phyloP scores from a whole-genome alignment of 2,329 filamentous ascomycete genomes.

The Chrysosporium keratinophilum region DNA sequence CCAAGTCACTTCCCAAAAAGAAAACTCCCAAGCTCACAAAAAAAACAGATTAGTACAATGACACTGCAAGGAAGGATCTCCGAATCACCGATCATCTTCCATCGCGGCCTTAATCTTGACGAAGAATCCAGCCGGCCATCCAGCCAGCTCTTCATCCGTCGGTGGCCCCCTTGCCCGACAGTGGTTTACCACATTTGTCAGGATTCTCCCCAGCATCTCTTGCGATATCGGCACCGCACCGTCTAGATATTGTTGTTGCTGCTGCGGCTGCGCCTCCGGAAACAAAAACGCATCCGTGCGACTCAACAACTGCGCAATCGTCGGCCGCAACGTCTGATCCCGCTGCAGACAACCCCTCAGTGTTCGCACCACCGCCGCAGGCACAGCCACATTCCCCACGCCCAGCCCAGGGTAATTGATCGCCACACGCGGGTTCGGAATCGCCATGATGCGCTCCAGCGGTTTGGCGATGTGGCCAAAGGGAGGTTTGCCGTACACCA shows the following conservation, averaged over 20 bases:
- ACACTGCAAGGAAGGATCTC: background rate
- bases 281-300: conserved; percentile 49
- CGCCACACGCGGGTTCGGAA: conserved; percentile 40
- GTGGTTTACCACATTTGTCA: conserved; percentile 50
- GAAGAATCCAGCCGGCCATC: conserved; percentile 41
- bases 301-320: conserved; percentile 46
- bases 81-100: conserved; percentile 30
- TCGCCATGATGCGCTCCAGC: conserved; percentile 62
- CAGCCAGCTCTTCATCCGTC: conserved; percentile 45
- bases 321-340: conserved; percentile 47
- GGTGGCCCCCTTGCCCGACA: conserved; percentile 48
- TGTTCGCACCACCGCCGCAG: conserved; percentile 46
- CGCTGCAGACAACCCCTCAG: conserved; percentile 50
- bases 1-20: background rate
- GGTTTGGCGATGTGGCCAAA: conserved; percentile 87
- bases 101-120: conserved; percentile 39
- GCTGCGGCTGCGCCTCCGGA: conserved; percentile 38
- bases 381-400: conserved; percentile 42
- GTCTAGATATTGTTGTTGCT: conserved; percentile 18
- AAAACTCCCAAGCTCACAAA: conserved; percentile 5
- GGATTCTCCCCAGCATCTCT: conserved; percentile 50
- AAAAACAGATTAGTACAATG: background rate
- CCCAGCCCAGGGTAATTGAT: conserved; percentile 40
- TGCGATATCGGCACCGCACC: conserved; percentile 44
- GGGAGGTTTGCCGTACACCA: conserved; percentile 93